Conservation (phyloP, 2,329 filamentous ascomycete species). For the Karstenula rhodostoma region DNA sequence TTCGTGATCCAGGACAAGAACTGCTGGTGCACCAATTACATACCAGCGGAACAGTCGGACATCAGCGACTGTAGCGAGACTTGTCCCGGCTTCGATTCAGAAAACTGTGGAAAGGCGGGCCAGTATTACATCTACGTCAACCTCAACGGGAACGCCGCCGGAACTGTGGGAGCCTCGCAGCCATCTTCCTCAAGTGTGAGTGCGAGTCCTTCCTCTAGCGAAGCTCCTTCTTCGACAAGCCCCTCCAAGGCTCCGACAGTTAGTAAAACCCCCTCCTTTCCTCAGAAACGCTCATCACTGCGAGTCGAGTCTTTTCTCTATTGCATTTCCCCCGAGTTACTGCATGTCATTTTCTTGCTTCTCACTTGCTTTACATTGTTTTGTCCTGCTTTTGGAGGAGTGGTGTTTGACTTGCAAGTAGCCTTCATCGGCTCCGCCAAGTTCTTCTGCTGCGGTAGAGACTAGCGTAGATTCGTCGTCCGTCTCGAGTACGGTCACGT, state of each 20-base stretch:
- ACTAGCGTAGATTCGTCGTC: conserved; percentile 35
- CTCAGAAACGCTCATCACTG: conserved; percentile 24
- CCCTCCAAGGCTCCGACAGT: conserved; percentile 30
- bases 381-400: conserved; percentile 9
- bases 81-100: conserved; percentile 74
- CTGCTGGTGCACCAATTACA: conserved; percentile 80
- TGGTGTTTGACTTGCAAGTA: conserved; percentile 44
- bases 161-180: conserved; percentile 59
- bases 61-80: conserved; percentile 60
- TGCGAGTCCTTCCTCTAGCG: conserved; percentile 26
- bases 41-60: conserved; percentile 58
- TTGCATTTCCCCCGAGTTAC: neutral
- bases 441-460: conserved; percentile 31
- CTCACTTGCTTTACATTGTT: conserved; percentile 10
- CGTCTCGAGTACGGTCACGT: conserved; percentile 36
- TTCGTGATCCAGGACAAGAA: conserved; percentile 70
- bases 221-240: conserved; percentile 20
- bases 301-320: conserved; percentile 7
- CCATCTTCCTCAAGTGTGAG: conserved; percentile 36
- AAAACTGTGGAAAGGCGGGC: conserved; percentile 69
- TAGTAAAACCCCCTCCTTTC: conserved; percentile 38
- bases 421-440: conserved; percentile 45
- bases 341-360: conserved; percentile 8
- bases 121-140: conserved; percentile 71
- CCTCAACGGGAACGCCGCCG: conserved; percentile 59